These are phyloP conservation scores for Cyathus striatus DNA, from an alignment of 768 basidiomycete species.

Conservation along the genomic window DNA sequence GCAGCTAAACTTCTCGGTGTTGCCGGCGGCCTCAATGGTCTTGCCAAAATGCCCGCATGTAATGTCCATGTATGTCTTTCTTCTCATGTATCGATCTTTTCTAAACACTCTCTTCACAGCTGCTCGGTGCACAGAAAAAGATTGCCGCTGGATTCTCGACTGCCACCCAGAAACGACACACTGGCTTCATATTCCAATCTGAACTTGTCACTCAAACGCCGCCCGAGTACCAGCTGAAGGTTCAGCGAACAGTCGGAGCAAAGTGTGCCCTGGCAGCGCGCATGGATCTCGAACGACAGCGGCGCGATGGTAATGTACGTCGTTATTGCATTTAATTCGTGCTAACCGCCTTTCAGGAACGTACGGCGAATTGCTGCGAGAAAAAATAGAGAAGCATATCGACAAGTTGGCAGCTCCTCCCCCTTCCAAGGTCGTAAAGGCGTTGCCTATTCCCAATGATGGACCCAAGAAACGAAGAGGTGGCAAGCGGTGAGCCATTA, in stretches of 20 bases:
- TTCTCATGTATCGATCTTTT: background rate
- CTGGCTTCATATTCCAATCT: constrained; percentile 95
- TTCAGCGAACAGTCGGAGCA: constrained; percentile 91
- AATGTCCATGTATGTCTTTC: constrained; percentile 78
- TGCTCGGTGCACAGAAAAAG: constrained; percentile 92
- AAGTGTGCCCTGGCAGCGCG: constrained; percentile 87
- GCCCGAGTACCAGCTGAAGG: constrained; percentile 83
- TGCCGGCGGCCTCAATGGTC: constrained; percentile 85
- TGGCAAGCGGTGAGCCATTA: constrained; percentile 72
- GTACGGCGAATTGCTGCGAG: constrained; percentile 78
- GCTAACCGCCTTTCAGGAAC: constrained; percentile 55
- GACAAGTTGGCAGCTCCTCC: constrained; percentile 91
- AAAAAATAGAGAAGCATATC: constrained; percentile 90
- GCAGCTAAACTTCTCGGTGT: constrained; percentile 98
- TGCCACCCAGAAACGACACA: constrained; percentile 82
- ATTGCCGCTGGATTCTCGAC: constrained; percentile 91
- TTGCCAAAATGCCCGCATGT: constrained; percentile 92
- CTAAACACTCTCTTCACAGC: constrained; percentile 33
- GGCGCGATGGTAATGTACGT: constrained; percentile 62
- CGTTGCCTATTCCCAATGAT: constrained; percentile 91
- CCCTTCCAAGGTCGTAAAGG: constrained; percentile 89
- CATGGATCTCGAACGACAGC: constrained; percentile 87
- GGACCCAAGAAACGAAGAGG: constrained; percentile 94
- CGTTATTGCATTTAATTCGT: too few species aligned
- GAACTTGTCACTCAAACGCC: constrained; percentile 84